These are phyloP conservation scores for Raphanus hybrid DNA, from an alignment of 441 rosid species.

Conservation along the genomic window DNA sequence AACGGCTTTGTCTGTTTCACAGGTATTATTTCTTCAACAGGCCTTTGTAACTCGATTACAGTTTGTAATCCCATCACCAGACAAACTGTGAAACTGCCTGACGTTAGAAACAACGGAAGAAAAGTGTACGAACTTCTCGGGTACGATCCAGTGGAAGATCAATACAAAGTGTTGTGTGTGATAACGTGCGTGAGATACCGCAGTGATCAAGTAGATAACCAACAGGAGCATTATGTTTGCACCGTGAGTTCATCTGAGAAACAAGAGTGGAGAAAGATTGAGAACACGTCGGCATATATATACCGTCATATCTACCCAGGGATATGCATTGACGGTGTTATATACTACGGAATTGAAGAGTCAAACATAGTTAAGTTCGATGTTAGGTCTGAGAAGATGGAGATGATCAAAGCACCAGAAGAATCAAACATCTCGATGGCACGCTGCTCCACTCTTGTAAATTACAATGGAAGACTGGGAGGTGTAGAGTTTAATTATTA, in stretches of 20 bases:
- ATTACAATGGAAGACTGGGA: neutral
- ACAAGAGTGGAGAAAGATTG: conserved; percentile 18
- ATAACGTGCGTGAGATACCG: neutral
- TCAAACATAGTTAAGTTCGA: neutral
- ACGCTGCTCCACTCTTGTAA: neutral
- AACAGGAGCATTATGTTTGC: conserved; percentile 7
- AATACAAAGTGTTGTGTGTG: conserved; percentile 27
- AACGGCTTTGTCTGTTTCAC: conserved; percentile 19
- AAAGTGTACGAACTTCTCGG: neutral
- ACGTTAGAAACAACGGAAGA: neutral
- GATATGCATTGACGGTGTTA: conserved; percentile 3
- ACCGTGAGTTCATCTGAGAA: neutral
- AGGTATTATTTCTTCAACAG: neutral
- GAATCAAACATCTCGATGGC: too few species aligned
- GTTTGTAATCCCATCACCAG: conserved; percentile 14
- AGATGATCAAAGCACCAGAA: neutral
- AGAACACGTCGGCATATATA: neutral
- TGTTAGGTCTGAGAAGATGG: conserved; percentile 4
- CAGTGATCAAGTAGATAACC: neutral
- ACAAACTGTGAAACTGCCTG: neutral
- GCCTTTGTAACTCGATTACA: neutral
- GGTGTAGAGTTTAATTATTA: neutral
- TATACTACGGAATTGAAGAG: neutral
- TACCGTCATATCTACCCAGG: neutral
- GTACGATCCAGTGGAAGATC: conserved; percentile 13